Conservation (phyloP, 805 yeast species). For the Ogataea wickerhamii region DNA sequence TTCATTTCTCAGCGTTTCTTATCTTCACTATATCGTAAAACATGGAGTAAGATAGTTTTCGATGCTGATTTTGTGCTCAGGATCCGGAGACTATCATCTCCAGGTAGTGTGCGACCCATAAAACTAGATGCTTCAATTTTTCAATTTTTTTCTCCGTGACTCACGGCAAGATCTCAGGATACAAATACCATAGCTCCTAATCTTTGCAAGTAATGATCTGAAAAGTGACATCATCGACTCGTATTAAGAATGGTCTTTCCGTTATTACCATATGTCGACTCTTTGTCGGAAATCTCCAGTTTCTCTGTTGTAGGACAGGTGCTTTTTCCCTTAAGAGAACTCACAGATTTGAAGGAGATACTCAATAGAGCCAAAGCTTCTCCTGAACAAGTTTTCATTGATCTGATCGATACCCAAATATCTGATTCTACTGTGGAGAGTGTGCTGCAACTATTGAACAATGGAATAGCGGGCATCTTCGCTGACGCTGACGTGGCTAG, state of each 20-base stretch:
- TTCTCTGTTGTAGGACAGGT: constrained; percentile 30
- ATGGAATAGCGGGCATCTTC: constrained; percentile 29
- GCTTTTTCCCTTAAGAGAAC: constrained; percentile 18
- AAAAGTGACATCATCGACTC: no score
- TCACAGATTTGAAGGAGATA: constrained; percentile 16
- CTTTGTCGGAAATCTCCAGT: constrained; percentile 11
- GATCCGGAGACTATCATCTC: no score
- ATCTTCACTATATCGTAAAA: no score
- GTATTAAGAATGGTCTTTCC: constrained; percentile 30
- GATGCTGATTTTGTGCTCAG: no score
- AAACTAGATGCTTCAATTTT: no score
- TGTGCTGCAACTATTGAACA: constrained; percentile 27
- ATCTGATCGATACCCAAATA: constrained; percentile 15
- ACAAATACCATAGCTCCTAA: no score
- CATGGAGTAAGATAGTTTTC: no score
- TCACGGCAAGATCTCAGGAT: no score
- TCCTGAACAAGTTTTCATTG: constrained; percentile 24
- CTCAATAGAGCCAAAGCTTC: constrained; percentile 12
- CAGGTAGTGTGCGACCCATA: no score
- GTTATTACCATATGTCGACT: constrained; percentile 27
- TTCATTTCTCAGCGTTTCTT: no score
- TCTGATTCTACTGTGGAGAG: constrained; percentile 20
- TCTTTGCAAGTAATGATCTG: no score
- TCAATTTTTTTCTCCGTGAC: no score
- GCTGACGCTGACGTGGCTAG: constrained; percentile 18